Evolutionary conservation across 345 rosid species (phyloP), one percentile per base, ranked within the genome.

Genomic region (Adansonia digitata): DNA sequence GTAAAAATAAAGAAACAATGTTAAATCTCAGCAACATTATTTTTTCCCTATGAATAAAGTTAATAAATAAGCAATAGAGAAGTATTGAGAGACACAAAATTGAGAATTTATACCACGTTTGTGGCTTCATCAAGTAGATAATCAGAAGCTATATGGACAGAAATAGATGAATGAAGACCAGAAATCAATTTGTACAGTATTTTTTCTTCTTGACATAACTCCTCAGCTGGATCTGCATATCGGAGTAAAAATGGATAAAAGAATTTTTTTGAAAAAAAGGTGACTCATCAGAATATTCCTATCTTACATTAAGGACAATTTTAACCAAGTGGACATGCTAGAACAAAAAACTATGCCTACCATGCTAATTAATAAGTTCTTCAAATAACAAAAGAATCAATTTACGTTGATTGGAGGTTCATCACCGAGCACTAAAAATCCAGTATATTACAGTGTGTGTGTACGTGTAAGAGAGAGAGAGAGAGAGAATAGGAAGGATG

Each of bases 161-260:
- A 88, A 71, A 93, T 93, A 71, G 99, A 93, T 46, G 99, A 93
- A 79, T 95, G 99, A 78, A 93, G 92, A 52, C 99, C 98, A 51
- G 99, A 95, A 82, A 95, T 86, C 86, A 93, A 77, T 84, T 95
- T 93, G 89, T 95, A 93, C 70, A 95, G 77, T 59, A 93, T 84
- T 51, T 80, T 91, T 79, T 95, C 94, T 77, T 93, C 99, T 82
- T 89, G 97, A 80, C 98, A 93, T 24, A 82, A 69, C 66, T 86
- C 90, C 80, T 81, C 90, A 62, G 93, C 88, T 78, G 91, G 81
- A 84, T 90, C 98, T 95, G 88, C 80, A 77, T 51, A 74, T 9
- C 48, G 53, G 27, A 45, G 45, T 71, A 22, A 66, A 59, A 63
- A 42, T 22, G 17, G 24, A 45, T 29, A 59, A 57, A 42, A 8